These are phyloP conservation scores for Suhomyces bokatorum DNA, from an alignment of 1,139 yeast species.

Conservation along the genomic window DNA sequence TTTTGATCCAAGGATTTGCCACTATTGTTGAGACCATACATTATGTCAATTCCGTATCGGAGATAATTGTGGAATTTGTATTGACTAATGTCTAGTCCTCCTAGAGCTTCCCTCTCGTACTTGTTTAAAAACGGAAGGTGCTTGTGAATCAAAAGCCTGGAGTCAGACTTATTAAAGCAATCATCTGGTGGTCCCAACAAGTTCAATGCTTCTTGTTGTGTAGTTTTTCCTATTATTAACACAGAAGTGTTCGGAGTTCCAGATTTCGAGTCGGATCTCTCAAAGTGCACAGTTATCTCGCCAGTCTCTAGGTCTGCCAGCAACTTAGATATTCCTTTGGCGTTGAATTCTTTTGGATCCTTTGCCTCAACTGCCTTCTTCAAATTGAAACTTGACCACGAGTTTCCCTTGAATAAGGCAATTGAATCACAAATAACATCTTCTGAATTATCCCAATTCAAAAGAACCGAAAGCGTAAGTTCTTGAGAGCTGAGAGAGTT, in stretches of 20 bases:
- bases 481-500: conserved; percentile 19
- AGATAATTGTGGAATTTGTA: conserved; percentile 58
- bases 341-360: background rate
- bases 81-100: conserved; percentile 18
- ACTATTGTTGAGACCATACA: conserved; percentile 42
- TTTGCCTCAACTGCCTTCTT: background rate
- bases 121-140: conserved; percentile 9
- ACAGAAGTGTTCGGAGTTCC: background rate
- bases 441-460: conserved; percentile 31
- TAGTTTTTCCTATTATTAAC: conserved; percentile 39
- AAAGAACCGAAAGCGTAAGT: conserved; percentile 29
- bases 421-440: conserved; percentile 41
- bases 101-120: conserved; percentile 1
- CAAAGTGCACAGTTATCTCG: conserved; percentile 1
- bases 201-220: conserved; percentile 50
- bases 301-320: conserved; percentile 4
- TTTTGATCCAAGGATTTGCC: conserved; percentile 17
- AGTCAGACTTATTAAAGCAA: conserved; percentile 49
- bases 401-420: conserved; percentile 36
- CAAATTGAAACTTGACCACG: conserved; percentile 27
- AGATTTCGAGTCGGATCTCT: background rate
- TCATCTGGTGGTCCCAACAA: conserved; percentile 61
- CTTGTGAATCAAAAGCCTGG: conserved; percentile 43
- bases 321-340: conserved; percentile 5
- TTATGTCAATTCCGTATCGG: conserved; percentile 52